phyloP scores from a whole-genome alignment of 2,329 filamentous ascomycete genomes.

The Rhynchosporium secalis region DNA sequence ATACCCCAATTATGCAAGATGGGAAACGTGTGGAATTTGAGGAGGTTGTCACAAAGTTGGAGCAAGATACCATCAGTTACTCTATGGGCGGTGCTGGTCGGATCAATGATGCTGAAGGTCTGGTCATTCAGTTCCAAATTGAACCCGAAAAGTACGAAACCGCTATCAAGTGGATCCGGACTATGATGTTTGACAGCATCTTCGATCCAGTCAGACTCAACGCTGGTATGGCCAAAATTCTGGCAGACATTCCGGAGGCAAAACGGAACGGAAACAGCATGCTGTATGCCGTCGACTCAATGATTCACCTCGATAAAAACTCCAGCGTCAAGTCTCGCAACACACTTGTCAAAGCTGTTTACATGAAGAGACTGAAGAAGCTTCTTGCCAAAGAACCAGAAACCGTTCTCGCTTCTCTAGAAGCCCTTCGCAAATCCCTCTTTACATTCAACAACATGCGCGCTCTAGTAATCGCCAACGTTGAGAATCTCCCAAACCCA shows the following conservation, averaged over 20 bases:
- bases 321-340: conserved; percentile 76
- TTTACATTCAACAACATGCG: conserved; percentile 86
- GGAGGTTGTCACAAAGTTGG: conserved; percentile 85
- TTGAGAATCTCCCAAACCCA: conserved; percentile 71
- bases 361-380: conserved; percentile 82
- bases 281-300: conserved; percentile 66
- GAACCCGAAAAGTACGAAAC: conserved; percentile 85
- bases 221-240: conserved; percentile 72
- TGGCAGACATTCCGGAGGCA: conserved; percentile 87
- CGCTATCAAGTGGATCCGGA: conserved; percentile 79
- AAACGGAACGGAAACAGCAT: conserved; percentile 81
- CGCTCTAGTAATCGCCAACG: conserved; percentile 77
- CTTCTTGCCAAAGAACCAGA: conserved; percentile 76
- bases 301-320: conserved; percentile 76
- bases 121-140: conserved; percentile 79
- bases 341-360: conserved; percentile 82
- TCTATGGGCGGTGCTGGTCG: conserved; percentile 65
- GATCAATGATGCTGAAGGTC: conserved; percentile 77
- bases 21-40: conserved; percentile 83
- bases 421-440: conserved; percentile 71
- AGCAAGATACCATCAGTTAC: conserved; percentile 88
- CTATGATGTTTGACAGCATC: conserved; percentile 83
- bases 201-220: conserved; percentile 72
- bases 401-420: conserved; percentile 73
- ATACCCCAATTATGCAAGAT: conserved; percentile 77